Evolutionary conservation across 2,329 filamentous ascomycete species (phyloP).

Genomic region (Coleophoma cylindrospora): DNA sequence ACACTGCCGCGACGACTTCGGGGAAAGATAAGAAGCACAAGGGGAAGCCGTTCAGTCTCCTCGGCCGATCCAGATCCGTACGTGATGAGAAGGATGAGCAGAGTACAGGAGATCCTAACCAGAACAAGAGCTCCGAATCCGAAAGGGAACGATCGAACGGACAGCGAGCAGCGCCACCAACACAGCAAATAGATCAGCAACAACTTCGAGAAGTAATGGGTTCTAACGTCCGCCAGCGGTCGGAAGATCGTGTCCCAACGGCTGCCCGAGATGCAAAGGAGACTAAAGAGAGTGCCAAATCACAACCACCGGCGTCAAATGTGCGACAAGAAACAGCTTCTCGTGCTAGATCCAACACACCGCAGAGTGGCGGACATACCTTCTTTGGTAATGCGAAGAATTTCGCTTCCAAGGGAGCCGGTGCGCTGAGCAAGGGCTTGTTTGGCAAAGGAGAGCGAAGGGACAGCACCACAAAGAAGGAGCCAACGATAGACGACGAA

Average conservation of each 20-base stretch:
- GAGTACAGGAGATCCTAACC: constrained; percentile 17
- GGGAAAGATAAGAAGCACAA: constrained; percentile 20
- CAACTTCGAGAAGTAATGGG: constrained; percentile 63
- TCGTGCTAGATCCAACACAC: constrained; percentile 17
- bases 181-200: constrained; percentile 49
- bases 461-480: constrained; percentile 63
- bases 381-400: constrained; percentile 72
- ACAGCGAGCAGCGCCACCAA: constrained; percentile 39
- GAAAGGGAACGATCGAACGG: constrained; percentile 28
- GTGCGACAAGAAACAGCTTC: too few relatives aligned
- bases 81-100: constrained; percentile 29
- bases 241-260: constrained; percentile 58
- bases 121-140: constrained; percentile 6
- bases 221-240: constrained; percentile 63
- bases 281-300: constrained; percentile 32
- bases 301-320: constrained; percentile 18
- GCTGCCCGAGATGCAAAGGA: constrained; percentile 37
- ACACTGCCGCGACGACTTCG: constrained; percentile 9
- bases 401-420: constrained; percentile 69
- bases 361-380: constrained; percentile 49
- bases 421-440: constrained; percentile 76
- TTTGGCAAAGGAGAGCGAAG: constrained; percentile 74
- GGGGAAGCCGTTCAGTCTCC: constrained; percentile 27
- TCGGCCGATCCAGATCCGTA: constrained; percentile 36
- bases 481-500: constrained; percentile 67